Conservation (phyloP, 2,329 filamentous ascomycete species). For the Diaporthe sp. region DNA sequence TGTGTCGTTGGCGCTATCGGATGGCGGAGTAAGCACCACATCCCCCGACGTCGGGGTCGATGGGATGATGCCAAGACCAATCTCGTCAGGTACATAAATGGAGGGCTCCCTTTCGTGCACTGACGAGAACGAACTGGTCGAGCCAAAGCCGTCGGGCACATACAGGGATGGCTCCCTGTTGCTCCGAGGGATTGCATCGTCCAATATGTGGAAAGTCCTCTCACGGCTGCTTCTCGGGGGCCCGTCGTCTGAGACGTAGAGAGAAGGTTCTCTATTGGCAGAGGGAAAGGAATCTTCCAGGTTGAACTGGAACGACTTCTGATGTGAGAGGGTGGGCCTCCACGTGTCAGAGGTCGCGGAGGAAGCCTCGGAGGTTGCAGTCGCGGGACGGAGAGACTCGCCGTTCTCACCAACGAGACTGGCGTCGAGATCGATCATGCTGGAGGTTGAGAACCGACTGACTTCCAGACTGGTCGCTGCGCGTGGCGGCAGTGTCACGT, state of each 20-base stretch:
- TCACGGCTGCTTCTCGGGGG: slow-evolving; percentile 37
- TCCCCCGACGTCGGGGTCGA: slow-evolving; percentile 51
- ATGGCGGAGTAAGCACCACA: slow-evolving; percentile 61
- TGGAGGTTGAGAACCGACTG: slow-evolving; percentile 53
- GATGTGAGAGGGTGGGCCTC: slow-evolving; percentile 60
- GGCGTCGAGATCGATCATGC: slow-evolving; percentile 54
- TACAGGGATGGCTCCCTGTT: slow-evolving; percentile 41
- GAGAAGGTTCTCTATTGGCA: slow-evolving; percentile 52
- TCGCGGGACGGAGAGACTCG: slow-evolving; percentile 68
- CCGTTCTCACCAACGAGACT: slow-evolving; percentile 54
- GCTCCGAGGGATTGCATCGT: slow-evolving; percentile 39
- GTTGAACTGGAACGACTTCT: slow-evolving; percentile 70
- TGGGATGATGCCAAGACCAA: slow-evolving; percentile 59
- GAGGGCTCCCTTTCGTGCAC: slow-evolving; percentile 65
- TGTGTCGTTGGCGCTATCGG: slow-evolving; percentile 43
- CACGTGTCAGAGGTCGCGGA: slow-evolving; percentile 46
- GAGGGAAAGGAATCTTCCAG: slow-evolving; percentile 72
- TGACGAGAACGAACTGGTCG: slow-evolving; percentile 47
- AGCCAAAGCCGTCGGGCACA: slow-evolving; percentile 38
- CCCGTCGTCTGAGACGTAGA: slow-evolving; percentile 33
- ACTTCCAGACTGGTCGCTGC: slow-evolving; percentile 46
- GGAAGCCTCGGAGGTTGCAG: slow-evolving; percentile 70
- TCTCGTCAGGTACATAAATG: slow-evolving; percentile 73
- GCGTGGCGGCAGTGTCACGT: slow-evolving; percentile 52
- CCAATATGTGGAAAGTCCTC: slow-evolving; percentile 19